phyloP scores from a whole-genome alignment of 805 yeast species.

The Yueomyces sinensis region DNA sequence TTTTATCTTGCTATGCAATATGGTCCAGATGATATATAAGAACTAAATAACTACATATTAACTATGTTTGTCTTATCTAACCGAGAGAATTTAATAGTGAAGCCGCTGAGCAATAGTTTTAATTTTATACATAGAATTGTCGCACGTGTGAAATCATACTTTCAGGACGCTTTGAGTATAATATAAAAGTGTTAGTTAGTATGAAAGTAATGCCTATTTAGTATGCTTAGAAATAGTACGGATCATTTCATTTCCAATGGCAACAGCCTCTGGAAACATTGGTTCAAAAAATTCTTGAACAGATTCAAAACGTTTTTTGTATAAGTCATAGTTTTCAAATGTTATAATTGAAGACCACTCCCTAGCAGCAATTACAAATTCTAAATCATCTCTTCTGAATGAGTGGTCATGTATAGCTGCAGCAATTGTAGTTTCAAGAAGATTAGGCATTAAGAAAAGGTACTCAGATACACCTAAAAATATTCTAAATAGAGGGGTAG shows the following conservation, averaged over 20 bases:
- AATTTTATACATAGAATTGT: too few species aligned
- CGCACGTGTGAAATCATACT: too few species aligned
- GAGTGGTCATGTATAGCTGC: conserved; percentile 54
- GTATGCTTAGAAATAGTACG: conserved; percentile 45
- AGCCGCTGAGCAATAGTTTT: too few species aligned
- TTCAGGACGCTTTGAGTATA: too few species aligned
- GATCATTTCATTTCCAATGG: conserved; percentile 89
- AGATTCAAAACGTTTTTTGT: conserved; percentile 57
- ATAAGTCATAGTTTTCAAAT: conserved; percentile 60
- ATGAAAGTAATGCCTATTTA: too few species aligned
- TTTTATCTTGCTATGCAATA: too few species aligned
- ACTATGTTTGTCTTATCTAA: too few species aligned
- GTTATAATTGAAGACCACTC: conserved; percentile 73
- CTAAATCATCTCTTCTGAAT: conserved; percentile 82
- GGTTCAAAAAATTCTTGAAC: conserved; percentile 78
- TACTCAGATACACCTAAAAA: conserved; percentile 91
- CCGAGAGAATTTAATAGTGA: too few species aligned
- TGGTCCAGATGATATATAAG: too few species aligned
- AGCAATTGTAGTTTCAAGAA: conserved; percentile 67
- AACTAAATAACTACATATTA: too few species aligned
- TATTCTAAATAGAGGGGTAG: conserved; percentile 86
- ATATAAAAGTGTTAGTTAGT: too few species aligned
- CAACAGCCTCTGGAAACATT: conserved; percentile 79
- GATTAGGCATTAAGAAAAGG: conserved; percentile 69
- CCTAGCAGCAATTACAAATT: conserved; percentile 84